Base-by-base conservation (phyloP, 169 alveolate genomes). In the Babesia gibsoni region DNA sequence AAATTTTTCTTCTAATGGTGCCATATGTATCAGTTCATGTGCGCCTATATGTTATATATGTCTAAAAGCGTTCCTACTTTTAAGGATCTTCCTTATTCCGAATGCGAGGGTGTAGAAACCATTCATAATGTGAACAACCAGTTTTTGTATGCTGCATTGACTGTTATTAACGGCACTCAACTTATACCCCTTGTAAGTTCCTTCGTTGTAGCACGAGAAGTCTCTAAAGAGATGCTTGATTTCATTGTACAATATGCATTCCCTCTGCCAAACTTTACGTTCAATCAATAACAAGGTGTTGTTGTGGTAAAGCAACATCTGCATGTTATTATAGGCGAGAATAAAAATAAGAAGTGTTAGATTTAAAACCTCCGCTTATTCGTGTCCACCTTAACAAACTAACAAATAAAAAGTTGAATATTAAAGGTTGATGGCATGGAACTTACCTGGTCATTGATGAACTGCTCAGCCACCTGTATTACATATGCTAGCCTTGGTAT, bases 231-330 rank as follows among this genome's bases (percentile, higher is more conserved):
- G 25, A 1, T 10, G 41, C 33, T 77, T 64, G 16, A 77, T 16
- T 46, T 77, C 85, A 27, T 77, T 77, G 22, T 66, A 7, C 32
- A 77, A 65, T n/a, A 66, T 36, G 72, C 85, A 77, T n/a, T 77
- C 85, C 30, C 85, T 14, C 25, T 3, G 4, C 67, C 63, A 36
- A 4, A 77, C 35, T 20, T 6, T 12, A 3, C 20, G 9, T 20
- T 77, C 80, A 1, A 77, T 35, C 32, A 4, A 7, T 39, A 39
- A 66, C 20, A 23, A 18, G 20, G 52, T 53, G n/a, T 66, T 63
- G 0, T 57, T 20, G 29, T 45, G 32, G 73, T 77, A 67, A 18
- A 9, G 25, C 23, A 16, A 22, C 45, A 77, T 48, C 85, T 77
- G 63, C 32, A 59, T 10, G 29, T n/a, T 9, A 5, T 23, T 39